A percentile compares a stretch with the other conserved stretches of the same genome.
These are phyloP conservation scores for Porogramme epimiltina DNA, from an alignment of 1,284 basidiomycete species.

Conservation along the genomic window DNA sequence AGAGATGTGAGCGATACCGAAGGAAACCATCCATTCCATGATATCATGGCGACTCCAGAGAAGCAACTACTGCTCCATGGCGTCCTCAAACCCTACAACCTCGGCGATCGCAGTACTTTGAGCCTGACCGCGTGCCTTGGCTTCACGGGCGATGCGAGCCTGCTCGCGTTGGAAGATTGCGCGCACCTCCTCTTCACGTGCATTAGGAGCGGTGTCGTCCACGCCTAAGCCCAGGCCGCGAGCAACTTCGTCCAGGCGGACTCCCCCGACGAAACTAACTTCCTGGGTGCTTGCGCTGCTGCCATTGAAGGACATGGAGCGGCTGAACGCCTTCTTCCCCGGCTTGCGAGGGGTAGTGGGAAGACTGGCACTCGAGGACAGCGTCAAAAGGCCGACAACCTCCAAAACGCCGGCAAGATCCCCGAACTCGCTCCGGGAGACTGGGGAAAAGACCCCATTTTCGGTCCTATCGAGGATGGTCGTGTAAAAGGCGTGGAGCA, in stretches of 20 bases:
- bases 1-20: slow-evolving; percentile 2
- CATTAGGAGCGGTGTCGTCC: slow-evolving; percentile 39
- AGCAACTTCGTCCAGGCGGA: slow-evolving; percentile 65
- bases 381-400: slow-evolving; percentile 63
- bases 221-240: slow-evolving; percentile 60
- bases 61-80: slow-evolving; percentile 47
- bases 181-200: slow-evolving; percentile 67
- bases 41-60: slow-evolving; percentile 12
- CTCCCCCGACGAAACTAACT: slow-evolving; percentile 54
- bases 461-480: slow-evolving; percentile 58
- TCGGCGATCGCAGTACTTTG: slow-evolving; percentile 7
- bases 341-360: slow-evolving; percentile 40
- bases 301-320: slow-evolving; percentile 58
- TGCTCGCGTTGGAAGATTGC: slow-evolving; percentile 70
- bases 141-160: slow-evolving; percentile 54
- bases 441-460: slow-evolving; percentile 56
- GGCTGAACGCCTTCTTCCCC: slow-evolving; percentile 49
- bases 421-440: slow-evolving; percentile 73
- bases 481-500: slow-evolving; percentile 66
- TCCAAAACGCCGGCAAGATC: slow-evolving; percentile 74
- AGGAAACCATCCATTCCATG: slow-evolving; percentile 1
- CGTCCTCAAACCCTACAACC: slow-evolving; percentile 49
- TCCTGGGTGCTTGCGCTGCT: slow-evolving; percentile 45
- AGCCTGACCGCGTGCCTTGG: slow-evolving; percentile 36
- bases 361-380: slow-evolving; percentile 34